Evolutionary conservation across 2,329 filamentous ascomycete genomes (phyloP), one percentile per base, ranked within the genome.

Genomic region (Ophiostoma pallidulum): DNA sequence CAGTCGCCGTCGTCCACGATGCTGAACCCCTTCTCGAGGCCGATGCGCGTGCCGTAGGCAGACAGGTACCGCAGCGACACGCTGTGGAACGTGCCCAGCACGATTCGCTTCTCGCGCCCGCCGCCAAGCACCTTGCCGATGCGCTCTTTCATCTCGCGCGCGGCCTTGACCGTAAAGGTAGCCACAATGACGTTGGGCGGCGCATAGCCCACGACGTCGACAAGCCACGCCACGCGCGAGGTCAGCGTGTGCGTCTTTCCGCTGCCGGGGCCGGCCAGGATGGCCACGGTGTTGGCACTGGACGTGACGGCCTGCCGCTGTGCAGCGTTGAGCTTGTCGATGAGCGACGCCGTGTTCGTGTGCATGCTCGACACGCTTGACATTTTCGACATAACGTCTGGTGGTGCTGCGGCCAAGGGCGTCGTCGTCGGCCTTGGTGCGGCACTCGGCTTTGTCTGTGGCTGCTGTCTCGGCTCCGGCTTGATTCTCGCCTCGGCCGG

Each of bases 191-290:
- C 81, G 67, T 96, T 88, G 68, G 85, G 80, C 59, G 91, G 91
- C 48, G 79, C 76, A 57, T 87, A 78, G 36, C 82, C 78, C 56
- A 78, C 69, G 57, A 84, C 73, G 43, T 82, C 77, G 46, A 96
- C 76, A 26, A 96, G 78, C 73, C 91, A 94, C 57, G 90, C 90
- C 49, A 96, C 88, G 53, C 92, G 84, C 38, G 90, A 87, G 0
- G 90, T 95, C 46, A 98, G 73, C 1, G 92, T 97, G 64, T 96
- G 94, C 13, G 91, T 98, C 66, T 98, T 97, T 18, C 92, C 91
- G 52, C 78, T 83, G 16, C 80, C 81, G 3, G 78, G 81, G 0
- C 80, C 80, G 33, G 81, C 81, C 37, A 85, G 66, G 48, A 85
- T 84, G 41, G 81, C 80, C 16, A 85, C 74, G 0, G 76, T 80